Evolutionary conservation across 2,329 filamentous ascomycete species (phyloP), one percentile per base, ranked within the genome.

Genomic region (Aspergillus awamori): DNA sequence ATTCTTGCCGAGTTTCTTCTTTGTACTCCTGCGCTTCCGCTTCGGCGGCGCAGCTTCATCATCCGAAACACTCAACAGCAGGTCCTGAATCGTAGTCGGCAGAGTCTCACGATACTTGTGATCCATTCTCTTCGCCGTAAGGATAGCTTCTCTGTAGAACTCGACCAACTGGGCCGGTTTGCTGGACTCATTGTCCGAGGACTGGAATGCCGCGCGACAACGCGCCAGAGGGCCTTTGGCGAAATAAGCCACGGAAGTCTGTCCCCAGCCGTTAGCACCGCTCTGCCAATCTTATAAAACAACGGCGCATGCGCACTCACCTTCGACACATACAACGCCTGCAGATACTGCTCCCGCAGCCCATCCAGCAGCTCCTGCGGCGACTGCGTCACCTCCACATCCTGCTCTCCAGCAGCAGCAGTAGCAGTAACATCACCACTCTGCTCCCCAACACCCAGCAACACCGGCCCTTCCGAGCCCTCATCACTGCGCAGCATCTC

Each of bases 221-320:
- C 81, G 77, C 13, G 80, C 75, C 54, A 83, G 69, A 15, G 81
- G 80, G 4, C 81, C 81, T 70, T 83, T 83, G 38, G 80, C 80
- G 67, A 82, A 83, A 65, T 82, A 83, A 57, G 81, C 81, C 57
- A 83, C 70, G 28, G 80, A 81, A n/a, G 80, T 77, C 73, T 81
- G 61, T 8, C n/a, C 24, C 13, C 33, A 36, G 11, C 41, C 59
- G 60, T 72, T 17, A 70, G 65, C 41, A 20, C 20, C 20, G 20
- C 20, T 20, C 20, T 20, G 20, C 20, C 20, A 20, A 2, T 20
- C 20, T 20, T 20, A 20, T 20, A 20, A 20, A 20, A 20, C 20
- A 20, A 20, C 20, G 20, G 20, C 20, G 20, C 20, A 20, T 20
- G 39, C 47, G 17, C 8, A 60, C 60, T 57, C 60, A 78, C 77